Percentiles rank a stretch among this genome's conserved stretches.
phyloP scores from a whole-genome alignment of 2,329 filamentous ascomycete species.

The Botrytis pseudocinerea region DNA sequence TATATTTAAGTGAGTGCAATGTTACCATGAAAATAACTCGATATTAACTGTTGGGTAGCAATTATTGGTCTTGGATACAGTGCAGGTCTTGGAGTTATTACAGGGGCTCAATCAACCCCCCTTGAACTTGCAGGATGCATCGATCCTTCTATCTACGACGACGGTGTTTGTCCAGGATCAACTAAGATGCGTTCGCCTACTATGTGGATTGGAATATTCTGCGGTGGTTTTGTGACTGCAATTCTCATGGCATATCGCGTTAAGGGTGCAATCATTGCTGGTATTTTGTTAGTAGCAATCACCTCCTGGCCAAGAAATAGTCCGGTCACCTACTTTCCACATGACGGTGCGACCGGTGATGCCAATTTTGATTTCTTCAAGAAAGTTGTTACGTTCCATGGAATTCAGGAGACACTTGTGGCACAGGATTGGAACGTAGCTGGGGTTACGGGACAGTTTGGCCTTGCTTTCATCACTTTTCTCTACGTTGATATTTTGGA shows the following conservation, averaged over 20 bases:
- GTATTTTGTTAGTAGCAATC: conserved; percentile 80
- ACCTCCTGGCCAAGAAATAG: conserved; percentile 87
- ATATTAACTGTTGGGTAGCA: conserved; percentile 38
- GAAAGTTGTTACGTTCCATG: conserved; percentile 80
- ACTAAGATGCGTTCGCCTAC: conserved; percentile 80
- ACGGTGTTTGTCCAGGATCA: conserved; percentile 59
- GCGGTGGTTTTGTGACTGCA: conserved; percentile 76
- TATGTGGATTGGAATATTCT: conserved; percentile 89
- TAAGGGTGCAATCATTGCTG: conserved; percentile 82
- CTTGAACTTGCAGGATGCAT: conserved; percentile 66
- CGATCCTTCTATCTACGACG: conserved; percentile 26
- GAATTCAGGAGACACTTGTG: conserved; percentile 67
- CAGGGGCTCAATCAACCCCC: conserved; percentile 67
- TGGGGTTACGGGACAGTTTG: conserved; percentile 72
- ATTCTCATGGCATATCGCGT: conserved; percentile 82
- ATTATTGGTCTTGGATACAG: conserved; percentile 76
- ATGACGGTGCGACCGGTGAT: conserved; percentile 69
- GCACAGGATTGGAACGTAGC: conserved; percentile 74
- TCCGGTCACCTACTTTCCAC: conserved; percentile 76
- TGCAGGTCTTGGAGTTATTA: conserved; percentile 77
- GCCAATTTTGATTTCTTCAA: conserved; percentile 82
- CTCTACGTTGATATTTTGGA: conserved; percentile 89
- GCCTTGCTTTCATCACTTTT: conserved; percentile 82
- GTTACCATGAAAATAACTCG: neutral
- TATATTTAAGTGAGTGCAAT: conserved; percentile 54